Conservation (phyloP, 169 alveolate genomes). For the Plasmodium cynomolgi region DNA sequence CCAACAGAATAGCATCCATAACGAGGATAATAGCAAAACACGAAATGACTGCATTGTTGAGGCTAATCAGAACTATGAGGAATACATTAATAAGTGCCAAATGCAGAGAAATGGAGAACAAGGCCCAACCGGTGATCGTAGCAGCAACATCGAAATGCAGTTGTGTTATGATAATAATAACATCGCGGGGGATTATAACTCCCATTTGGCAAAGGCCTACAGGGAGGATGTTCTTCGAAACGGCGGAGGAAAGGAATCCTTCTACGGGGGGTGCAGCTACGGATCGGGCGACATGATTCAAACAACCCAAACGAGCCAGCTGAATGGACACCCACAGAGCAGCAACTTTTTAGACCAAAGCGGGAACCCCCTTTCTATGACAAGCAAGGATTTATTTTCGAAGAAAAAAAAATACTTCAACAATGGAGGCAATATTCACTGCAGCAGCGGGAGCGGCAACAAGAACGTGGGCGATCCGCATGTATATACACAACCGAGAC, state of each 20-base stretch:
- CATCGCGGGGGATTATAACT: neutral
- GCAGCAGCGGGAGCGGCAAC: neutral
- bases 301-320: neutral
- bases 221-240: neutral
- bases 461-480: neutral
- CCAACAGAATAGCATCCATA: neutral
- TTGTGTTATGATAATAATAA: neutral
- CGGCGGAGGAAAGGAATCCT: neutral
- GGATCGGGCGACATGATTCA: neutral
- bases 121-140: neutral
- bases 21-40: neutral
- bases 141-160: neutral
- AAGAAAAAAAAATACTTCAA: neutral
- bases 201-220: neutral
- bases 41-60: neutral
- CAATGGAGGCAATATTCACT: neutral
- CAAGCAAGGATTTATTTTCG: neutral
- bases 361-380: neutral
- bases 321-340: neutral
- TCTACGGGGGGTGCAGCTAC: neutral
- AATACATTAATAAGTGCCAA: neutral
- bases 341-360: neutral
- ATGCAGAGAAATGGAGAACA: neutral
- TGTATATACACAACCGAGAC: neutral
- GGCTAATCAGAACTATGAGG: neutral